A percentile compares a stretch with the other conserved stretches of the same genome.
These are phyloP conservation scores for Leccinum ochraceum DNA, from an alignment of 768 basidiomycete genomes.

Conservation along the genomic window DNA sequence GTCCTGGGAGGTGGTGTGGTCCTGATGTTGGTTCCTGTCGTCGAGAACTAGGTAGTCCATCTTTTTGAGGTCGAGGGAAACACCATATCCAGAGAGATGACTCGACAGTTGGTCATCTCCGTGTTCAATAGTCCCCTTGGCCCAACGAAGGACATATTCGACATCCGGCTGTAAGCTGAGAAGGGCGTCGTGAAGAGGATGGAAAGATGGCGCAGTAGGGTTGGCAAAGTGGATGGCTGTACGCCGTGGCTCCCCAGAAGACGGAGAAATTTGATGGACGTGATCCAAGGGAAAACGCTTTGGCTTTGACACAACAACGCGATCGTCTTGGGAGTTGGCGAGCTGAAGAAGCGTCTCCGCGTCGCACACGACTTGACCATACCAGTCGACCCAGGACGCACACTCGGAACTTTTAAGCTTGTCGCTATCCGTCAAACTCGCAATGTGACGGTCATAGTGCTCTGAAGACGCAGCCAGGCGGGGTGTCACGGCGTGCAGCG, in stretches of 20 bases:
- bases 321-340: conserved; percentile 49
- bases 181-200: conserved; percentile 67
- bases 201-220: conserved; percentile 65
- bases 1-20: not conserved
- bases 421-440: conserved; percentile 23
- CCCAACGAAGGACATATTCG: conserved; percentile 71
- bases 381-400: conserved; percentile 85
- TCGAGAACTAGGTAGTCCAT: conserved; percentile 96
- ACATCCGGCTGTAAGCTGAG: conserved; percentile 50
- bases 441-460: conserved; percentile 53
- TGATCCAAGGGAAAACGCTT: conserved; percentile 77
- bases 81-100: conserved; percentile 87
- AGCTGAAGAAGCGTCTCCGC: conserved; percentile 57
- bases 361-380: conserved; percentile 72
- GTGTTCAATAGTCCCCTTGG: conserved; percentile 33
- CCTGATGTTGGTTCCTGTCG: conserved; percentile 54
- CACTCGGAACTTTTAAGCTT: conserved; percentile 39
- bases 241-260: conserved; percentile 48
- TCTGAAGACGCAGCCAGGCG: conserved; percentile 84
- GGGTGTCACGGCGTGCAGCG: conserved; percentile 76
- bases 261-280: conserved; percentile 52
- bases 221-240: conserved; percentile 82
- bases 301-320: conserved; percentile 24
- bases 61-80: conserved; percentile 91
- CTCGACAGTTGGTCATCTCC: conserved; percentile 35